Evolutionary conservation across 371 early-diverging fungal genomes (phyloP), one percentile per base, ranked within the genome.

Genomic region (Paraphysoderma sedebokerense): DNA sequence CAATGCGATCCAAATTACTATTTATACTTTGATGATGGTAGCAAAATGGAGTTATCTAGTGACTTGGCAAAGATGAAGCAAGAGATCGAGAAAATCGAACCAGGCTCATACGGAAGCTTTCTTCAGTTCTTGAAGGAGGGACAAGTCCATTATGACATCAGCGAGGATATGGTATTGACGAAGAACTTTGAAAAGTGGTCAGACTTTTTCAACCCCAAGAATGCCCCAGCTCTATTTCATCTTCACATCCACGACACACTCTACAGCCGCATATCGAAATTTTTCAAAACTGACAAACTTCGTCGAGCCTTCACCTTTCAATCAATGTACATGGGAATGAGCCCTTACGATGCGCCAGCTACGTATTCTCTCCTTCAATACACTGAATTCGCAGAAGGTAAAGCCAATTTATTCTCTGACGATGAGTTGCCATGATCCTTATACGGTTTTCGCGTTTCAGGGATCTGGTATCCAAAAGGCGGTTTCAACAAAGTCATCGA

Each of bases 271-370:
- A 70, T 66, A 0, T 46, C 61, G 15, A 57, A 56, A 19, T 74
- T 67, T 42, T 77, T 77, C 55, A 53, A 59, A 45, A 62, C 63
- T n/a, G 70, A 72, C 34, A 67, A 71, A 50, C 62, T 77, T 59
- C 55, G 70, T n/a, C 66, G 69, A 67, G 76, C 76, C 0, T 74
- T 77, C 57, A 74, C 76, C 7, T 77, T 77, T 51, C 76, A 78
- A 50, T 66, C 45, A 15, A 62, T 65, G 62, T 61, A 61, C 51
- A 45, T 54, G 62, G 76, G 78, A 13, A 75, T 75, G 76, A 68
- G 68, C 11, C 78, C 78, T 31, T 78, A 62, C 54, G 76, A 78
- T 48, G 74, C 76, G 13, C 76, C 78, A 4, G 78, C 68, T 13
- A 72, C 74, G 2, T 78, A 76, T 46, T 70, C 62, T 49, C 51